phyloP scores from a whole-genome alignment of 441 rosid species.

The Jatropha podagrica region DNA sequence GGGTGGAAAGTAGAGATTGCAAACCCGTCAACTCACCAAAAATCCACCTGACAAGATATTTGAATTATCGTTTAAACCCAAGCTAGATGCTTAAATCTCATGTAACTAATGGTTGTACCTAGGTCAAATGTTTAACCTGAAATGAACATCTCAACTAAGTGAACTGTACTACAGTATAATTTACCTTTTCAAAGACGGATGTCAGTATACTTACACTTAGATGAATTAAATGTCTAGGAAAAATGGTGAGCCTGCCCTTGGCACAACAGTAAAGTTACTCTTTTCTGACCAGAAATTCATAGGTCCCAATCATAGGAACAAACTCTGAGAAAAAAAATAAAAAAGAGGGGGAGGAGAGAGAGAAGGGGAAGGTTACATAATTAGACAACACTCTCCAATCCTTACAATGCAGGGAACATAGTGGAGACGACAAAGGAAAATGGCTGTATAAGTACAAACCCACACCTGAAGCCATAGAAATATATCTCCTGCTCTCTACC shows the following conservation, averaged over 20 bases:
- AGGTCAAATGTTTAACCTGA: background rate
- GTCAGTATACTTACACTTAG: background rate
- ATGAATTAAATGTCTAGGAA: background rate
- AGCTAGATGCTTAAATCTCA: background rate
- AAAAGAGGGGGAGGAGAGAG: background rate
- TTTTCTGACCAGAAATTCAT: background rate
- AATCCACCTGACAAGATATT: background rate
- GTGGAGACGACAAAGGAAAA: background rate
- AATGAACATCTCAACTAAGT: background rate
- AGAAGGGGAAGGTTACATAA: background rate
- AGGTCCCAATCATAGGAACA: background rate
- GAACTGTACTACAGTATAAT: background rate
- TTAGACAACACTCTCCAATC: background rate
- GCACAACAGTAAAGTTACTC: background rate
- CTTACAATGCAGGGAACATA: background rate
- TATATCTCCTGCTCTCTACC: background rate
- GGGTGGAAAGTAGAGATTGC: background rate
- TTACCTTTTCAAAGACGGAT: background rate
- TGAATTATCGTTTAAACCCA: constrained; percentile 1
- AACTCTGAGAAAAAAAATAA: background rate
- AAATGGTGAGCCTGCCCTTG: background rate
- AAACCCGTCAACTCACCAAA: background rate
- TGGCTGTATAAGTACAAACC: background rate
- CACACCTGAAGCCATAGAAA: background rate
- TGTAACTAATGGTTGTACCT: background rate